Evolutionary conservation across 257 asterid genomes (phyloP), one percentile per base, ranked within the genome.

Genomic region (Penstemon barbatus): DNA sequence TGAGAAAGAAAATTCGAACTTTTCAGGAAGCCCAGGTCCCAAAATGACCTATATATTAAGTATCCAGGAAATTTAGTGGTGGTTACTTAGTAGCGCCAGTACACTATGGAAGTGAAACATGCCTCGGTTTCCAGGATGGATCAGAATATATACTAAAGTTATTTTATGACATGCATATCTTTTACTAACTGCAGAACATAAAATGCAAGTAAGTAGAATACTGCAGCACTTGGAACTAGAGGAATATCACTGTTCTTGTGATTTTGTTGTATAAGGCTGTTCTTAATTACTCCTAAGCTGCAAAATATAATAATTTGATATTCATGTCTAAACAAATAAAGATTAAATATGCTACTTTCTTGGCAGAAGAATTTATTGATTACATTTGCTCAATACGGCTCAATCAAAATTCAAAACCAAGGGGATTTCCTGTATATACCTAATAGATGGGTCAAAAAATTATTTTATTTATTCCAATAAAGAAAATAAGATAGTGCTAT

Each of bases 191-290:
- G 40, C n/a, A 44, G 45, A 53, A 44, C 13, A 18, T 50, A 57
- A 52, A 38, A 43, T 54, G 19, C 41, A 68, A 69, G 13, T 46
- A 19, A 69, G 62, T 56, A 63, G 25, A 63, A 74, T 51, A 8
- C 49, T 62, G 67, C 49, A 61, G 62, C 33, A 57, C 61, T 15
- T n/a, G 37, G 48, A 51, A 44, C 42, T 38, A 68, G 64, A 67
- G 63, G 25, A 55, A 68, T 57, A 11, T 45, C 8, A 13, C 10
- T 19, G 7, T 39, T 39, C 65, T 61, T 41, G 68, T 70, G 41
- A 61, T 39, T 50, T 7, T 4, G 51, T 70, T 44, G 7, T 54
- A 25, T 25, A 25, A 25, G 37, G 40, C 53, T 48, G 73, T 37
- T 69, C 41, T 2, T 12, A 57, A 48, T 44, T 65, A 43, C 37